phyloP scores from a whole-genome alignment of 305 asterid species.

The Fraxinus angustifolia region DNA sequence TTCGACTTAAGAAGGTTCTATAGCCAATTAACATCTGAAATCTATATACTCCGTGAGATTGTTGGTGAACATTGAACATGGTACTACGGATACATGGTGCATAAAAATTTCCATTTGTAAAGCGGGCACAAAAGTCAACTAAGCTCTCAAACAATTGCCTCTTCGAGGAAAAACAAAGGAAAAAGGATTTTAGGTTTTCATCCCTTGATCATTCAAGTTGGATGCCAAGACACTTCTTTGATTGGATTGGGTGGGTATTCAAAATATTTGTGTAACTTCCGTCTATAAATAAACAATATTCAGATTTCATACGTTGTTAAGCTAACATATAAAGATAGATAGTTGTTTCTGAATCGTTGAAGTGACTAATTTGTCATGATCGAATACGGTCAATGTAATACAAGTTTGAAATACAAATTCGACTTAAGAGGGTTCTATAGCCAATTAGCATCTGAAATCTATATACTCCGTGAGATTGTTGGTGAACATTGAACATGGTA shows the following conservation, averaged over 20 bases:
- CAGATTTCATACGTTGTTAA: neutral
- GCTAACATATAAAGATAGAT: neutral
- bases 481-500: neutral
- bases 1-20: neutral
- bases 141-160: neutral
- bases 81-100: neutral
- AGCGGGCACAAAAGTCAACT: neutral
- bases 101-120: neutral
- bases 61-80: neutral
- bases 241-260: too few species aligned
- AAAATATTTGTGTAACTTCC: too few species aligned
- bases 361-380: neutral
- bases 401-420: neutral
- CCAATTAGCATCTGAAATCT: neutral
- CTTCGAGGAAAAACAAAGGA: neutral
- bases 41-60: neutral
- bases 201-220: neutral
- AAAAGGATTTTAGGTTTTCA: neutral
- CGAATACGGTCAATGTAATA: neutral
- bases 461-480: neutral
- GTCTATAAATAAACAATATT: too few species aligned
- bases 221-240: neutral
- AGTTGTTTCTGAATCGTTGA: neutral
- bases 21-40: neutral
- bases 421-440: neutral